Evolutionary conservation across 1,284 basidiomycete species (phyloP), one percentile per base, ranked within the genome.

Genomic region (Trichosporon sp.): DNA sequence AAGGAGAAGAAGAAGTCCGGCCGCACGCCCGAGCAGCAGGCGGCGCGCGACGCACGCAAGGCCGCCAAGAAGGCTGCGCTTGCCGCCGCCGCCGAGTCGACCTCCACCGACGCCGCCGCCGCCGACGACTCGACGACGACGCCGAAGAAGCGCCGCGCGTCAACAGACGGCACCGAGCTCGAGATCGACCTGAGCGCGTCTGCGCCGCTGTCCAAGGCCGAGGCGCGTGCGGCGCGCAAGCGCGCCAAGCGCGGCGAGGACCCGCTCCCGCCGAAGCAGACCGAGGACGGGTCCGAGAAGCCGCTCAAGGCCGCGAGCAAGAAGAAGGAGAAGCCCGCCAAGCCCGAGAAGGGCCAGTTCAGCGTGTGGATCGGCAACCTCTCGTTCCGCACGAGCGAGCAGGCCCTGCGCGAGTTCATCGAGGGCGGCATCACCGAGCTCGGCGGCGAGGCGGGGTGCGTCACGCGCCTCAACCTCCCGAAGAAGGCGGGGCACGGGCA

Each of bases 311-410:
- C 58, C 3, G 68, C 60, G 44, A 21, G 27, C 91, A 86, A 15
- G 89, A 89, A n/a, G 90, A 89, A 6, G 89, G 89, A 69, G 82
- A 77, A 75, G 73, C 65, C 67, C 71, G 85, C 88, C 80, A 87
- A 89, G 51, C 88, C 92, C 77, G 90, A 93, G 77, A 68, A 68
- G 68, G 66, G 68, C 53, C 53, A 72, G 68, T 70, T 53, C 65
- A 93, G 92, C 2, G 86, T 99, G 42, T 99, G 96, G 93, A 89
- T 98, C 44, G 96, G 97, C 60, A 99, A 99, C 82, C 80, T 99
- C 78, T 88, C 92, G 21, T 99, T 92, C 87, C 92, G 92, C 82
- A 98, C 95, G 21, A 92, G 90, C 0, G 83, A 87, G 63, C 89
- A 91, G 15, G 85, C 88, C 8, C 83, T 98, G 32, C 86, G 87